Base-by-base conservation (phyloP, 257 asterid genomes). In the Scutellaria galericulata region DNA sequence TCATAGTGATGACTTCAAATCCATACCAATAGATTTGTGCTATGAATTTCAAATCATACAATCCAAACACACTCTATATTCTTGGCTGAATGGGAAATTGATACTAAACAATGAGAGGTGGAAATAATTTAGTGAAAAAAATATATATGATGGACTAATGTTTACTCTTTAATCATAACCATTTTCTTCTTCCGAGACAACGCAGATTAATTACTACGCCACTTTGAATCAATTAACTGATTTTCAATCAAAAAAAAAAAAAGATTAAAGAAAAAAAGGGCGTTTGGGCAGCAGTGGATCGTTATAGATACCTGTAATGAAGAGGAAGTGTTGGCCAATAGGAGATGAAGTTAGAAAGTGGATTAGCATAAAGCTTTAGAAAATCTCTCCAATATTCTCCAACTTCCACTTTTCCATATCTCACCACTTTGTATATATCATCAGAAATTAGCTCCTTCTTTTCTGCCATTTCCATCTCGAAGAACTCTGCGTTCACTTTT, bases 251-350 rank as follows among this genome's bases (percentile, higher is more conserved):
- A 18, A 18, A 18, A 18, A 18, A 0, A 18, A 18, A 18, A 18
- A 0, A 18, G 18, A 18, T 18, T 18, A 18, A 18, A 18, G 18
- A 18, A 18, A 18, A 18, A 18, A 18, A 18, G 18, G 18, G 18
- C 18, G 0, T 0, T 0, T 18, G 18, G 18, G 0, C 18, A 18
- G 0, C 0, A 18, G 0, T 18, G 18, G 18, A 18, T 18, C 18
- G 18, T 18, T 18, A 18, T 18, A 18, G 18, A 18, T 18, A 82
- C 82, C 82, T 76, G 61, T 82, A 82, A 40, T 79, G 64, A 6
- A 6, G 56, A 22, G 86, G 84, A 57, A 18, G 51, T 40, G n/a
- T 66, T 31, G 86, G 86, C 84, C 84, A 79, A n/a, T 41, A 50
- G 0, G 72, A 39, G 54, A 72, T 14, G 22, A 55, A 79, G 1